Percentiles rank a stretch among this genome's conserved stretches.
Evolutionary conservation across 352 stramenopile genomes (phyloP).

Genomic region (Globisporangium apiculatum): DNA sequence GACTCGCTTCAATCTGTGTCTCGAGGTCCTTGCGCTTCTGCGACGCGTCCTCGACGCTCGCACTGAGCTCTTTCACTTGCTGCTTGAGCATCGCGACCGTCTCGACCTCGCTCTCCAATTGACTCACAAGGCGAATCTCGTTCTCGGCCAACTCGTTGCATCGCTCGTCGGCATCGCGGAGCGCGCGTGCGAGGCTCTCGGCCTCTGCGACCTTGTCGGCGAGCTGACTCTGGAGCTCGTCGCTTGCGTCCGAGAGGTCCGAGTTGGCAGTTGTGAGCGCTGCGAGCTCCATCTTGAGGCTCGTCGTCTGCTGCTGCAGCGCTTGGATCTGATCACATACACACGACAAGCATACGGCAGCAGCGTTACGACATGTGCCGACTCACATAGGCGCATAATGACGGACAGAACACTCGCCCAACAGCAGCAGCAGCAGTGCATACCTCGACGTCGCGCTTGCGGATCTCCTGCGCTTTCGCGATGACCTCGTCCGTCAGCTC

Average conservation of each 20-base stretch:
- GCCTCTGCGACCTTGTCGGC: slow-evolving; percentile 30
- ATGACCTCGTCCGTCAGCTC: slow-evolving; percentile 80
- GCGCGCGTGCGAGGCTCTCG: slow-evolving; percentile 23
- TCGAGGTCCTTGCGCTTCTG: slow-evolving; percentile 28
- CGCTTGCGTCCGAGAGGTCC: slow-evolving; percentile 31
- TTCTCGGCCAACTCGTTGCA: slow-evolving; percentile 49
- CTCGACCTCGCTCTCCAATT: slow-evolving; percentile 38
- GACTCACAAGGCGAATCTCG: slow-evolving; percentile 29
- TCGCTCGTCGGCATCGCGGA: slow-evolving; percentile 32
- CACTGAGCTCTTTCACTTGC: slow-evolving; percentile 33
- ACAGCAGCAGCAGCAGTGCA: background rate
- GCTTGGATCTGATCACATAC: slow-evolving; percentile 28
- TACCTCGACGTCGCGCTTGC: slow-evolving; percentile 46
- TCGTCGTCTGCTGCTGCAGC: slow-evolving; percentile 32
- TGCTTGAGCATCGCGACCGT: slow-evolving; percentile 32
- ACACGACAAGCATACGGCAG: no score
- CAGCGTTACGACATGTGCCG: background rate
- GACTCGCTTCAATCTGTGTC: slow-evolving; percentile 35
- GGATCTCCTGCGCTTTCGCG: slow-evolving; percentile 64
- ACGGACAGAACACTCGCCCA: background rate
- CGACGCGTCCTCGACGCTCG: slow-evolving; percentile 31
- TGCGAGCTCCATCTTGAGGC: slow-evolving; percentile 41
- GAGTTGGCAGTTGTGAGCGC: slow-evolving; percentile 39
- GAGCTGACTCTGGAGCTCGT: slow-evolving; percentile 27
- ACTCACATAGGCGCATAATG: no score